Conservation (phyloP, 139 green algal genomes). For the Micromonas pusilla region DNA sequence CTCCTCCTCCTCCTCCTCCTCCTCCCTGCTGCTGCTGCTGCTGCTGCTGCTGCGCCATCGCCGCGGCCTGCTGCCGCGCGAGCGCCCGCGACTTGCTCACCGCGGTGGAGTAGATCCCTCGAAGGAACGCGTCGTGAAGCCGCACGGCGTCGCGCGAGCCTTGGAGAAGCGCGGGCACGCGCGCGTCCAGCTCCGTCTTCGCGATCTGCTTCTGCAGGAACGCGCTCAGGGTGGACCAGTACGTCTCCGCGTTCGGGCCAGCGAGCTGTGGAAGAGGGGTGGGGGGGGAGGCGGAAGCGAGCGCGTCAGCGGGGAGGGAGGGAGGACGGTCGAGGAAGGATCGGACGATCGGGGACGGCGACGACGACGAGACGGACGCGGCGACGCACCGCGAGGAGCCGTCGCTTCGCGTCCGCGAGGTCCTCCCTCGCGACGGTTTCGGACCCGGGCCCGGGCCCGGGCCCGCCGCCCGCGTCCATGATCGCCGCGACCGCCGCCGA, state of each 20-base stretch:
- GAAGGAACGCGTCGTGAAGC: not conserved
- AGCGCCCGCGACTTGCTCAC: too few relatives aligned
- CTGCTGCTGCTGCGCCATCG: not conserved
- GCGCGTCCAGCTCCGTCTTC: not conserved
- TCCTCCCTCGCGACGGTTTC: not conserved
- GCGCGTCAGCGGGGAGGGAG: not conserved
- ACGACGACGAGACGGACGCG: not conserved
- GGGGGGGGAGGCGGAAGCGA: not conserved
- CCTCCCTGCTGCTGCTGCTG: not conserved
- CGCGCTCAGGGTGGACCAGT: not conserved
- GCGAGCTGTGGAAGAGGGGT: not conserved
- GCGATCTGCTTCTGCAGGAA: not conserved
- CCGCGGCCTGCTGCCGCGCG: too few relatives aligned
- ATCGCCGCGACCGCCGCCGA: too few relatives aligned
- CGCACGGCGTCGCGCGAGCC: not conserved
- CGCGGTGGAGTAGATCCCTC: not conserved
- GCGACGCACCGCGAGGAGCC: not conserved
- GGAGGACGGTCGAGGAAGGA: too few relatives aligned
- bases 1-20: not conserved
- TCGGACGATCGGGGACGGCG: too few relatives aligned
- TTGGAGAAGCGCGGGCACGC: not conserved
- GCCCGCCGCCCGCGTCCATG: too few relatives aligned
- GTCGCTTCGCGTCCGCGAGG: not conserved
- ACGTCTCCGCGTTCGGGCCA: not conserved
- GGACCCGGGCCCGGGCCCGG: too few relatives aligned